Base-by-base conservation (phyloP, 2,329 filamentous ascomycete species). In the Trichoderma harzianum region DNA sequence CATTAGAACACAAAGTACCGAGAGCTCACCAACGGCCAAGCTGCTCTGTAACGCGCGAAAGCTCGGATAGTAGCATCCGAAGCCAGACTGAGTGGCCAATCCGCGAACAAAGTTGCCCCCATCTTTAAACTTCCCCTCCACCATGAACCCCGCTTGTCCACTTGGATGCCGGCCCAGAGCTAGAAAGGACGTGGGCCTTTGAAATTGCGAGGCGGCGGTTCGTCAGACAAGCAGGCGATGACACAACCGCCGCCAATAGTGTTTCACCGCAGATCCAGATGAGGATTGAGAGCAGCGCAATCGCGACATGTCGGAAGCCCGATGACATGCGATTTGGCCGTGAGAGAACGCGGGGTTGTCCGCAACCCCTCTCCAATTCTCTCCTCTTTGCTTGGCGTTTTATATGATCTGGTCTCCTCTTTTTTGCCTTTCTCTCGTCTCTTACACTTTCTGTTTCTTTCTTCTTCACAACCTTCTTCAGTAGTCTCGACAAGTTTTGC, bases 201-300 rank as follows among this genome's bases (percentile, higher is more conserved):
- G 64, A 67, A 67, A 67, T 67, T 67, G 64, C 47, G 14, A 57
- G 28, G 18, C 30, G 55, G 36, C 64, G 64, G 64, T 67, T 67
- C 64, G 64, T 55, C 43, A 57, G 64, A 30, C 32, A 28, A 10
- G 16, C n/a, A 55, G 11, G 51, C 51, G 64, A 67, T 67, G 64
- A 67, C 64, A 67, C 64, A 67, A 67, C 51, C 18, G 64, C 64
- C 51, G 51, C 51, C 51, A 39, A 67, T 67, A 21, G 64, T 36
- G 64, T 67, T 57, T 67, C 64, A 67, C 64, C 28, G 64, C 43
- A 57, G 64, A 67, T 67, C 32, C 64, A 39, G 51, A 67, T 67
- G 64, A 66, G 64, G 51, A 26, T 55, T 28, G 21, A 28, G 51
- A 39, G 51, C 64, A 67, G 32, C 51, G 51, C 32, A 24, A 67